Percentiles rank a stretch among this genome's conserved stretches.
These are phyloP conservation scores for Reticulascus tulasneorum DNA, from an alignment of 2,329 filamentous ascomycete genomes.

Conservation along the genomic window DNA sequence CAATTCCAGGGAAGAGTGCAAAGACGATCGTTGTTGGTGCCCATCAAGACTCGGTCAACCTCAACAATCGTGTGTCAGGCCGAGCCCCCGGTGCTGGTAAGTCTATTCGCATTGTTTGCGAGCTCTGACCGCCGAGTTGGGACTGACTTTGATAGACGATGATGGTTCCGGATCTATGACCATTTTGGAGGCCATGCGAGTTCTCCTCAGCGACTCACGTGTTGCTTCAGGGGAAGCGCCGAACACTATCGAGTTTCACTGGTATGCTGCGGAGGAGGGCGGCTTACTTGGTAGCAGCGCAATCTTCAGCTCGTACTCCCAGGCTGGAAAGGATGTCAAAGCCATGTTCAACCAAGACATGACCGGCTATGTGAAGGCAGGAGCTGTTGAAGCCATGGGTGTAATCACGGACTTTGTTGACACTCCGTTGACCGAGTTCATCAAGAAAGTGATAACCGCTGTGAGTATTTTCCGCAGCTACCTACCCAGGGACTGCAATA, in stretches of 20 bases:
- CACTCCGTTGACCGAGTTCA: slow-evolving; percentile 28
- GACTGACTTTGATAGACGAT: slow-evolving; percentile 50
- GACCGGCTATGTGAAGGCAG: slow-evolving; percentile 33
- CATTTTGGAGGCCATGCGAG: slow-evolving; percentile 72
- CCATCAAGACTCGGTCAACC: slow-evolving; percentile 77
- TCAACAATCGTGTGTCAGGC: slow-evolving; percentile 65
- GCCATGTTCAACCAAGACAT: slow-evolving; percentile 43
- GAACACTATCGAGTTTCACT: slow-evolving; percentile 82
- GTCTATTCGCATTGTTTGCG: slow-evolving; percentile 1
- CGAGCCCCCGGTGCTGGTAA: slow-evolving; percentile 61
- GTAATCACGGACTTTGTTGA: slow-evolving; percentile 37
- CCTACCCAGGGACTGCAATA: neutral
- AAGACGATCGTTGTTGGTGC: slow-evolving; percentile 75
- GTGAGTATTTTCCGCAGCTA: neutral
- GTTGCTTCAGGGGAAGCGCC: slow-evolving; percentile 58
- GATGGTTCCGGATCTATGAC: slow-evolving; percentile 76
- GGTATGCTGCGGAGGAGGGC: slow-evolving; percentile 80
- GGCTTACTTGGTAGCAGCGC: slow-evolving; percentile 70
- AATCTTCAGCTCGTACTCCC: slow-evolving; percentile 34
- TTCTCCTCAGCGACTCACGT: slow-evolving; percentile 60
- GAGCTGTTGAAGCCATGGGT: slow-evolving; percentile 27
- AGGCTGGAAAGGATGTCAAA: slow-evolving; percentile 27
- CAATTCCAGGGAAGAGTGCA: slow-evolving; percentile 64
- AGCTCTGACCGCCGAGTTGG: neutral
- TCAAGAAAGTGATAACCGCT: slow-evolving; percentile 29